A percentile compares a stretch with the other conserved stretches of the same genome.
phyloP scores from a whole-genome alignment of 2,329 filamentous ascomycete genomes.

The Annulohypoxylon truncatum region DNA sequence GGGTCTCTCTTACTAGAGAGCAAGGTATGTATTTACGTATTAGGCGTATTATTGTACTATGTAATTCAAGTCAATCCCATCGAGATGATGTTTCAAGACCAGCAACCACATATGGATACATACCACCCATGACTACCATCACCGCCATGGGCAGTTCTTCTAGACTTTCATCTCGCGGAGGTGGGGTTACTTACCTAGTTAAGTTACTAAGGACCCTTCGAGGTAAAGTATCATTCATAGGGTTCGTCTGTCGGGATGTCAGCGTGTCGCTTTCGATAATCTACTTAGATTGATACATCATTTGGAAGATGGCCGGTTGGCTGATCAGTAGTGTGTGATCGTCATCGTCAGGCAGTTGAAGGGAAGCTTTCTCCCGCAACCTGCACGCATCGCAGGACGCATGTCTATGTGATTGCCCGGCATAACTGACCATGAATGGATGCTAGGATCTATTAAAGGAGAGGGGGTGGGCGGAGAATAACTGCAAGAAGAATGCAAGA shows the following conservation, averaged over 20 bases:
- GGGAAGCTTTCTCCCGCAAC: slow-evolving; percentile 41
- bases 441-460: slow-evolving; percentile 30
- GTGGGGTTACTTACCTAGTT: slow-evolving; percentile 33
- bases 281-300: slow-evolving; percentile 44
- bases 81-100: slow-evolving; percentile 23
- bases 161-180: slow-evolving; percentile 1
- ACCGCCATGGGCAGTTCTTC: neutral
- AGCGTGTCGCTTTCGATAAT: slow-evolving; percentile 43
- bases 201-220: neutral
- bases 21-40: slow-evolving; percentile 6
- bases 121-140: neutral
- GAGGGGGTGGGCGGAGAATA: slow-evolving; percentile 31
- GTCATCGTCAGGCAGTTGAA: slow-evolving; percentile 40
- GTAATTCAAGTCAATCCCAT: slow-evolving; percentile 21
- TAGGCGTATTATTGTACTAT: too few species aligned
- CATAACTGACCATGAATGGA: slow-evolving; percentile 37
- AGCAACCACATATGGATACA: neutral
- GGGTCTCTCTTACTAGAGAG: slow-evolving; percentile 17
- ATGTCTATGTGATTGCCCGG: slow-evolving; percentile 42
- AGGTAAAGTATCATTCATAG: slow-evolving; percentile 18
- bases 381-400: slow-evolving; percentile 38
- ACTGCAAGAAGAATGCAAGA: slow-evolving; percentile 30
- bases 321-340: slow-evolving; percentile 38
- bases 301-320: slow-evolving; percentile 43
- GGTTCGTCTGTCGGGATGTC: slow-evolving; percentile 33